Conservation (phyloP, 2,329 filamentous ascomycete genomes). For the Elsinoe batatas region DNA sequence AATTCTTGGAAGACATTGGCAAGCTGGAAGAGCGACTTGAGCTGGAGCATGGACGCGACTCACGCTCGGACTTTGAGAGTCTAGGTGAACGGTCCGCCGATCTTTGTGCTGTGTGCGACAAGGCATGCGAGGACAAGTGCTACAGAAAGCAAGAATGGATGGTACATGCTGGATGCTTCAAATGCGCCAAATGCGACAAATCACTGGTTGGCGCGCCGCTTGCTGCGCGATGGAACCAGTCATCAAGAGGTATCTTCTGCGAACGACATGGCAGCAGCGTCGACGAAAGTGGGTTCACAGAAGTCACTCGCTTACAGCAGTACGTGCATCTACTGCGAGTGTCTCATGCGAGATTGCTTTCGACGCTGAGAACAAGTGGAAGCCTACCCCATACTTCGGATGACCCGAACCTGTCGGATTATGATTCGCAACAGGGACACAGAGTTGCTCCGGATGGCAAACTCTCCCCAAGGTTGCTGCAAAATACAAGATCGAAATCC, state of each 20-base stretch:
- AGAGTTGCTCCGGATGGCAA: slow-evolving; percentile 36
- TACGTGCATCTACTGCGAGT: slow-evolving; percentile 90
- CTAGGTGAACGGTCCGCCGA: slow-evolving; percentile 48
- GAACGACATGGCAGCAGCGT: slow-evolving; percentile 38
- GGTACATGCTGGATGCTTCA: slow-evolving; percentile 75
- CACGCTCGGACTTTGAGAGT: slow-evolving; percentile 31
- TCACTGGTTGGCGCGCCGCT: slow-evolving; percentile 59
- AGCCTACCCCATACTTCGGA: slow-evolving; percentile 67
- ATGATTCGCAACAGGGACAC: slow-evolving; percentile 57
- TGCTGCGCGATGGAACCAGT: slow-evolving; percentile 62
- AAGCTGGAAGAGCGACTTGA: slow-evolving; percentile 70
- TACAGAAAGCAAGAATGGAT: slow-evolving; percentile 62
- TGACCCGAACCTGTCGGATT: slow-evolving; percentile 57
- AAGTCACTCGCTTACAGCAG: slow-evolving; percentile 79
- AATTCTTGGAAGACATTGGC: slow-evolving; percentile 74
- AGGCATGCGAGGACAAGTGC: slow-evolving; percentile 92
- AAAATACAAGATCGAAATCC: slow-evolving; percentile 61
- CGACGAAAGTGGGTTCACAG: slow-evolving; percentile 53
- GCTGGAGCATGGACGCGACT: slow-evolving; percentile 50
- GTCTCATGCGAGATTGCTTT: slow-evolving; percentile 77
- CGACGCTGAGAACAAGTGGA: slow-evolving; percentile 75
- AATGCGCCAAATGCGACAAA: slow-evolving; percentile 58
- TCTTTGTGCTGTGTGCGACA: slow-evolving; percentile 69
- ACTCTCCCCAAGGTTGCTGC: slow-evolving; percentile 45
- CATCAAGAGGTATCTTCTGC: slow-evolving; percentile 63